Percentiles rank a stretch among this genome's conserved stretches.
phyloP scores from a whole-genome alignment of 1,284 basidiomycete species.

The Melampsora abietis-canadensis region DNA sequence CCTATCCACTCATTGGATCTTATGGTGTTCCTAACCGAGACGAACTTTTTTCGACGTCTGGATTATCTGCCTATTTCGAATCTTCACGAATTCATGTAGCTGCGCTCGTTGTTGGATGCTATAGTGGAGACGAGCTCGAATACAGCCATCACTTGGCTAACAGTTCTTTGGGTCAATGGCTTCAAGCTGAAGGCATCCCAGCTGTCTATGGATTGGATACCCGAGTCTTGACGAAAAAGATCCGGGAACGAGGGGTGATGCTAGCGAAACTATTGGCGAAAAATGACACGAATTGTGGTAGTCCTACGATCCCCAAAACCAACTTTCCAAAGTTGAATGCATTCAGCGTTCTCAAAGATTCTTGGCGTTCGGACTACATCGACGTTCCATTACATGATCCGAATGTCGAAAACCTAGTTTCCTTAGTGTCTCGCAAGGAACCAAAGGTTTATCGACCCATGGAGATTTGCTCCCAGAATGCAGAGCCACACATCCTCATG shows the following conservation, averaged over 20 bases:
- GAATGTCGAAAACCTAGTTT: conserved; percentile 86
- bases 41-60: not conserved
- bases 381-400: conserved; percentile 82
- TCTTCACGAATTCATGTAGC: conserved; percentile 90
- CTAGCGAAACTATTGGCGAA: conserved; percentile 69
- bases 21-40: conserved; percentile 79
- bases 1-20: conserved; percentile 94
- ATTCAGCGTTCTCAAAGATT: conserved; percentile 46
- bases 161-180: conserved; percentile 84
- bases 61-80: conserved; percentile 63
- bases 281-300: conserved; percentile 1
- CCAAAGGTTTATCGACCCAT: conserved; percentile 71
- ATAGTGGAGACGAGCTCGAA: conserved; percentile 63
- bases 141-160: conserved; percentile 92
- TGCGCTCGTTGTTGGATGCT: conserved; percentile 87
- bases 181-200: conserved; percentile 90
- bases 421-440: conserved; percentile 70
- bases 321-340: conserved; percentile 21
- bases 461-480: conserved; percentile 53
- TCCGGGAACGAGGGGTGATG: conserved; percentile 90
- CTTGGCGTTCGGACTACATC: conserved; percentile 78
- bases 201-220: conserved; percentile 97
- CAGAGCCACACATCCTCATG: conserved; percentile 57
- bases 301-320: conserved; percentile 3
- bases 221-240: conserved; percentile 90